Conservation (phyloP, 1,139 yeast genomes). For the Torulaspora pretoriensis region DNA sequence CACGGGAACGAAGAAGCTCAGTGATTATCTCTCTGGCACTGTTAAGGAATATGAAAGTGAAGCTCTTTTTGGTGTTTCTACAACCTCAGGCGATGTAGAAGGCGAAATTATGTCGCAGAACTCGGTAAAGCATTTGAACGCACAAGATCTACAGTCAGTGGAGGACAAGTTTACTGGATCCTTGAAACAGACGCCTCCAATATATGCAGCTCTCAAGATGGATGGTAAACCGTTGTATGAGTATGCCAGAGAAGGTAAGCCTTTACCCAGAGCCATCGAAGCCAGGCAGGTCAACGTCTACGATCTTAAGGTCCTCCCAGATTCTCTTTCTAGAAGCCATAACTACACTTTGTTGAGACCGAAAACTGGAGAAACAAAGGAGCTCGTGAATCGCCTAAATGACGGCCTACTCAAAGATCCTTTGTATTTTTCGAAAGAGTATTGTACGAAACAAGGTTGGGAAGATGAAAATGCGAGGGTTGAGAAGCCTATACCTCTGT, state of each 20-base stretch:
- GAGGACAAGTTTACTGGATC: slow-evolving; percentile 69
- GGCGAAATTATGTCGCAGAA: slow-evolving; percentile 70
- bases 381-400: slow-evolving; percentile 45
- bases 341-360: slow-evolving; percentile 49
- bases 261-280: slow-evolving; percentile 77
- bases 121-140: slow-evolving; percentile 54
- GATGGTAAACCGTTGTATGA: slow-evolving; percentile 92
- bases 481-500: slow-evolving; percentile 36
- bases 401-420: slow-evolving; percentile 64
- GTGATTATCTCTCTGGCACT: slow-evolving; percentile 65
- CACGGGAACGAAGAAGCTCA: slow-evolving; percentile 76
- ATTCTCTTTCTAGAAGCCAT: slow-evolving; percentile 55
- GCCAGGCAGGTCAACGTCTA: slow-evolving; percentile 66
- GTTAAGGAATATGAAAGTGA: slow-evolving; percentile 75
- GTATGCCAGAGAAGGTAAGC: slow-evolving; percentile 85
- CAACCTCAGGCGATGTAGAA: slow-evolving; percentile 91
- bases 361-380: slow-evolving; percentile 42
- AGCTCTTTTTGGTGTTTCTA: slow-evolving; percentile 83
- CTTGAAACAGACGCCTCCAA: slow-evolving; percentile 88
- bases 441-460: slow-evolving; percentile 41
- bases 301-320: slow-evolving; percentile 48
- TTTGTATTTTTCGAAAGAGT: slow-evolving; percentile 56
- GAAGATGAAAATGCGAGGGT: slow-evolving; percentile 38
- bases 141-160: slow-evolving; percentile 48
- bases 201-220: slow-evolving; percentile 89